Conservation (phyloP, 257 asterid species). For the Buddleja alternifolia region DNA sequence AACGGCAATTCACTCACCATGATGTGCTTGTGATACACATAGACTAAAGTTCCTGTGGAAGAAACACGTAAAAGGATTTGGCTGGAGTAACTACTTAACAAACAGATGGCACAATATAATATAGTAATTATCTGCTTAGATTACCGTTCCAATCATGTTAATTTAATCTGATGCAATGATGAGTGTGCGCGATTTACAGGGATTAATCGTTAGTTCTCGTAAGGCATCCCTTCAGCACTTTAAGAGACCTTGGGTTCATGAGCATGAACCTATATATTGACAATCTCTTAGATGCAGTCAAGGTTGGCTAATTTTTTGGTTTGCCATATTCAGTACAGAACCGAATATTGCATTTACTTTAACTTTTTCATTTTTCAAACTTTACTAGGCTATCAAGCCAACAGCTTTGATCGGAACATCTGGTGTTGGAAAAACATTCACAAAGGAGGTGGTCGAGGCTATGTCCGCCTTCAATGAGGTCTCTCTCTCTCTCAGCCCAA, state of each 20-base stretch:
- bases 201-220: slow-evolving; percentile 60
- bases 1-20: not conserved
- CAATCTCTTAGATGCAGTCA: slow-evolving; percentile 60
- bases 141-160: not conserved
- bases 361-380: not conserved
- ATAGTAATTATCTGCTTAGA: not conserved
- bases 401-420: slow-evolving; percentile 63
- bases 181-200: slow-evolving; percentile 39
- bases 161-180: not conserved
- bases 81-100: slow-evolving; percentile 36
- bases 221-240: slow-evolving; percentile 65
- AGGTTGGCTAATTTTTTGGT: slow-evolving; percentile 40
- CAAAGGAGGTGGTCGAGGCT: slow-evolving; percentile 63
- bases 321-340: not conserved
- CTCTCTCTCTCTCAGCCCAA: not conserved
- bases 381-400: slow-evolving; percentile 58
- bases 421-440: slow-evolving; percentile 61
- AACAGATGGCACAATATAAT: not conserved
- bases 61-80: slow-evolving; percentile 65
- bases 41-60: slow-evolving; percentile 44
- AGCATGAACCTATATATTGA: slow-evolving; percentile 47
- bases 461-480: slow-evolving; percentile 64
- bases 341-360: not conserved
- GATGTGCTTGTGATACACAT: slow-evolving; percentile 11
- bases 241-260: slow-evolving; percentile 75